Evolutionary conservation across 495 filamentous ascomycete species (phyloP).

Genomic region (Penicillium goetzii): DNA sequence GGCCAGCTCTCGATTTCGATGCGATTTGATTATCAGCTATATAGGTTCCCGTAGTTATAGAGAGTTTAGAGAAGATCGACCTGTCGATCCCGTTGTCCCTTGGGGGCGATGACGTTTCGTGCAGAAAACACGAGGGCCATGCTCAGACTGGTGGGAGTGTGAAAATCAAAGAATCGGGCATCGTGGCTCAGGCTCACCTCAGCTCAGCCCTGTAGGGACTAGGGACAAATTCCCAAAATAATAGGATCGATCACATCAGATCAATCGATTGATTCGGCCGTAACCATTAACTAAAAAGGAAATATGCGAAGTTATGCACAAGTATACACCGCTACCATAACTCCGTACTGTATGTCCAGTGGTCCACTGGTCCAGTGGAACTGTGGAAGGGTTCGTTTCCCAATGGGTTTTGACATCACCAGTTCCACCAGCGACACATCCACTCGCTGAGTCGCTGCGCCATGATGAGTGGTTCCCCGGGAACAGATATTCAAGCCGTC

Average conservation of each 20-base stretch:
- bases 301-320: not conserved
- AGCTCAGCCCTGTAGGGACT: conserved; percentile 5
- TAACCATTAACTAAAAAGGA: not conserved
- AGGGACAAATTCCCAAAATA: not conserved
- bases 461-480: conserved; percentile 24
- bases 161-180: no score
- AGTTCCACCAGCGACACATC: conserved; percentile 19
- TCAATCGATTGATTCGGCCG: not conserved
- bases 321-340: conserved; percentile 3
- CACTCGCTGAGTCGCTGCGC: conserved; percentile 21
- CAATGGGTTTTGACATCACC: conserved; percentile 26
- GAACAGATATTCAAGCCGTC: conserved; percentile 4
- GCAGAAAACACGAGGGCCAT: not conserved
- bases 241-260: no score
- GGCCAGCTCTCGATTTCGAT: no score
- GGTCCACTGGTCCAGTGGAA: no score
- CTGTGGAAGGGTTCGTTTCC: conserved; percentile 11
- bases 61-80: not conserved
- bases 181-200: not conserved
- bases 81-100: not conserved
- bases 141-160: not conserved
- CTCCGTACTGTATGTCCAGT: no score
- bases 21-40: no score
- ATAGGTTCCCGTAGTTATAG: no score
- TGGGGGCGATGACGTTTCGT: not conserved